phyloP scores from a whole-genome alignment of 2,329 filamentous ascomycete species.

The Incumbomyces delicatus region DNA sequence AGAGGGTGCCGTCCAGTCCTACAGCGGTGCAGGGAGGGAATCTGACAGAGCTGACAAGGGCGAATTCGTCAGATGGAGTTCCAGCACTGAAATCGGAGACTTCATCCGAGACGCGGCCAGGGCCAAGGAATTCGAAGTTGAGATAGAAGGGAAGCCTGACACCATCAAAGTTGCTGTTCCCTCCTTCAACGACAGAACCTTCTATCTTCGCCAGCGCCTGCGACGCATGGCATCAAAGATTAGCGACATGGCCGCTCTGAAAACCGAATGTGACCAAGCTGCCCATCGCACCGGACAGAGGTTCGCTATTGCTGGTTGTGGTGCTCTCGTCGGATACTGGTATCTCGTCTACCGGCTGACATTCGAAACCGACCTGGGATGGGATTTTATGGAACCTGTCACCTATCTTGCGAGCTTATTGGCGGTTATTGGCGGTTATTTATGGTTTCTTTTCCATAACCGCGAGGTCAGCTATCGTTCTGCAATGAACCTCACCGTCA shows the following conservation, averaged over 20 bases:
- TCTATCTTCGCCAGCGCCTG: constrained; percentile 70
- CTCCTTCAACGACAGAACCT: constrained; percentile 80
- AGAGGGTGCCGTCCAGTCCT: constrained; percentile 55
- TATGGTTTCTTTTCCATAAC: constrained; percentile 92
- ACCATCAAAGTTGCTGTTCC: constrained; percentile 74
- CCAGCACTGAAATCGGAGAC: constrained; percentile 81
- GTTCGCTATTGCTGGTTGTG: constrained; percentile 71
- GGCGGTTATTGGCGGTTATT: constrained; percentile 78
- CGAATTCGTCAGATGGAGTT: constrained; percentile 78
- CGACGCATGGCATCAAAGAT: constrained; percentile 62
- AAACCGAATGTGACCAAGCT: constrained; percentile 68
- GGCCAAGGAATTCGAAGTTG: constrained; percentile 73
- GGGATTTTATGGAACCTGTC: constrained; percentile 85
- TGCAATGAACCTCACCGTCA: constrained; percentile 79
- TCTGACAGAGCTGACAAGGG: constrained; percentile 34
- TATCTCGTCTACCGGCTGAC: constrained; percentile 62
- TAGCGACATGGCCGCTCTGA: constrained; percentile 59
- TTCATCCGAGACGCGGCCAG: constrained; percentile 85
- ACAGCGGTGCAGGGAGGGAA: constrained; percentile 60
- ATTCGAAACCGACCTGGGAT: constrained; percentile 65
- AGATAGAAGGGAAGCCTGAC: constrained; percentile 60
- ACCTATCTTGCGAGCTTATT: constrained; percentile 82
- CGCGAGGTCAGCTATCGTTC: constrained; percentile 78
- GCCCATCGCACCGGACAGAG: constrained; percentile 70
- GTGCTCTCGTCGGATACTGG: constrained; percentile 67